Evolutionary conservation across 371 early-diverging fungal species (phyloP).

Genomic region (Actinomucor elegans): DNA sequence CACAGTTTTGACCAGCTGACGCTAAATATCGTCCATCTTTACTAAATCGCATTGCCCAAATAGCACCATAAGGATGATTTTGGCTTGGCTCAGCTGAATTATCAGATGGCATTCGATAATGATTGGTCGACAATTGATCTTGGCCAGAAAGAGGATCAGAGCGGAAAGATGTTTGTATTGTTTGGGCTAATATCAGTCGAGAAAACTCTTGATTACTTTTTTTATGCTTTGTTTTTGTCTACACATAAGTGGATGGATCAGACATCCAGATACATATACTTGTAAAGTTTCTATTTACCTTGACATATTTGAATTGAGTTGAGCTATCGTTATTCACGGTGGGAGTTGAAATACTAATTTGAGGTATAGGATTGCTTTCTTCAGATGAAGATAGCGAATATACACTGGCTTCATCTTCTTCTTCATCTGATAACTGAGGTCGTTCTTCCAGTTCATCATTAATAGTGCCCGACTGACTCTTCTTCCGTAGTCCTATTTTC

Average conservation of each 20-base stretch:
- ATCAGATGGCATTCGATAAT: constrained; percentile 1
- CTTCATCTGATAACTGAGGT: neutral
- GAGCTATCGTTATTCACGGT: neutral
- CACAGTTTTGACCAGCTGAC: constrained; percentile 73
- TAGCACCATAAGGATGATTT: constrained; percentile 26
- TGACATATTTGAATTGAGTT: neutral
- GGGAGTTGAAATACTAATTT: constrained; percentile 7
- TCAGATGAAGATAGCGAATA: neutral
- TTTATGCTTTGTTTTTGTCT: constrained; percentile 25
- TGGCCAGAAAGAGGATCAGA: neutral
- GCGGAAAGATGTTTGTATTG: constrained; percentile 13
- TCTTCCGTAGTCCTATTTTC: constrained; percentile 16
- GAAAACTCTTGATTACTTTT: constrained; percentile 28
- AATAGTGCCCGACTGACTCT: neutral
- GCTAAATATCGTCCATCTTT: constrained; percentile 78
- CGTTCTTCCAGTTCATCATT: too few relatives aligned
- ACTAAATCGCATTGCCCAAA: constrained; percentile 69
- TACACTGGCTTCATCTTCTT: constrained; percentile 7
- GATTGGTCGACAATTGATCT: neutral
- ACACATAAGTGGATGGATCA: neutral
- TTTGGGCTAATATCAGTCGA: constrained; percentile 33
- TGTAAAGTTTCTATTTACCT: neutral
- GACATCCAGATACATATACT: neutral
- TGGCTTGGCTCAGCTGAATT: constrained; percentile 3
- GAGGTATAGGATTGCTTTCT: constrained; percentile 2